Evolutionary conservation across 139 green algal genomes (phyloP), one percentile per base, ranked within the genome.

Genomic region (Choricystis sp.): DNA sequence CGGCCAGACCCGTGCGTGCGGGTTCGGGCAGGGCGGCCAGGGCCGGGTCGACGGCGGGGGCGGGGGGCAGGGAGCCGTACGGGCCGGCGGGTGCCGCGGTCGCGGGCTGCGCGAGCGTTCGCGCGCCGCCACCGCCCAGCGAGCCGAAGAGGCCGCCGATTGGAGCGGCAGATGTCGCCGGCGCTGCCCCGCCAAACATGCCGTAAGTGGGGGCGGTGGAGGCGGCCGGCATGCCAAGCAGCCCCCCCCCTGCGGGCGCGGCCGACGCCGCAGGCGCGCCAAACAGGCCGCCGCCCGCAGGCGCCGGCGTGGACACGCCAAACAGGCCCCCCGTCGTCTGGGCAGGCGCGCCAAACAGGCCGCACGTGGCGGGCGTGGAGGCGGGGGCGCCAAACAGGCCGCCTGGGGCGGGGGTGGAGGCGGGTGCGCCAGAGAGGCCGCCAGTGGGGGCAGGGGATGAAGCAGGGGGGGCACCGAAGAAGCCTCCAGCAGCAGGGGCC

Each of bases 1-100:
- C 83, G 72, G 68, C 85, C 61, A 94, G 85, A 69, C 86, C 86
- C 22, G 86, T 78, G 56, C 74, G 62, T 66, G 72, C 40, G 9
- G 40, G 9, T 52, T 52, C 72, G 59, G 69, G 25, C 27, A 64
- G 3, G 29, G 57, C 49, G 27, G 65, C 55, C n/a, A n/a, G n/a
- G 3, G 23, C 64, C 28, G 31, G 64, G 26, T 30, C 49, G 21
- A 74, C 56, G n/a, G 60, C n/a, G 30, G 77, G 77, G 3, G 77
- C 31, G 28, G 68, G 65, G n/a, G 77, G 77, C 27, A 81, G 66
- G 27, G 58, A 58, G 21, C 74, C 77, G 49, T 83, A 83, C 48
- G 77, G 71, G 5, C 65, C 49, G 77, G 74, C 1, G 72, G 62
- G 61, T 76, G 69, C 1, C 67, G 65, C 27, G 77, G 74, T 0